Percentiles rank a stretch among this genome's conserved stretches.
Conservation (phyloP, 2,329 filamentous ascomycete genomes). For the Arthrobotrys conoides region DNA sequence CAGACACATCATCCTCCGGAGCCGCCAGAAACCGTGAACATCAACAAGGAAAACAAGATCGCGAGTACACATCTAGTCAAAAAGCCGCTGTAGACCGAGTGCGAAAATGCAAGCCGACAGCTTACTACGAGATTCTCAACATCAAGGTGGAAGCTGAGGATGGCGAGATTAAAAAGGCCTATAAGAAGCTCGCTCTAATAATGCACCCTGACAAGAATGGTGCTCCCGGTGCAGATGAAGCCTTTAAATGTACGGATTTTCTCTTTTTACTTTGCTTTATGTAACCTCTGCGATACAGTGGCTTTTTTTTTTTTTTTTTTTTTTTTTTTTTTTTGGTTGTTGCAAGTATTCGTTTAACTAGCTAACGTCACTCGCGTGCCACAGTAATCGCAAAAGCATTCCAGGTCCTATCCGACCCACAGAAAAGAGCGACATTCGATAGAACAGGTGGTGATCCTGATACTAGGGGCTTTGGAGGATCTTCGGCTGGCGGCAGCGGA, state of each 20-base stretch:
- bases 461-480: slow-evolving; percentile 78
- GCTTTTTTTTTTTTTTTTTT: slow-evolving; percentile 8
- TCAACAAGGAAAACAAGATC: slow-evolving; percentile 81
- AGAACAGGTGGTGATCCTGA: slow-evolving; percentile 93
- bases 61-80: slow-evolving; percentile 88
- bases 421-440: slow-evolving; percentile 92
- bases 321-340: slow-evolving; percentile 11
- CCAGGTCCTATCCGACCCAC: slow-evolving; percentile 89
- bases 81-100: slow-evolving; percentile 92
- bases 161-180: slow-evolving; percentile 95
- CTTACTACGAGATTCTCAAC: slow-evolving; percentile 94
- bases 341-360: background rate
- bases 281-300: slow-evolving; percentile 12
- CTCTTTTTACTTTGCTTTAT: slow-evolving; percentile 19
- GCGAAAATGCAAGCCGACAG: slow-evolving; percentile 83
- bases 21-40: slow-evolving; percentile 72
- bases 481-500: slow-evolving; percentile 68
- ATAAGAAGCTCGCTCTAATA: slow-evolving; percentile 90
- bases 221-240: slow-evolving; percentile 93
- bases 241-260: slow-evolving; percentile 81
- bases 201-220: slow-evolving; percentile 99
- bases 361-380: slow-evolving; percentile 19
- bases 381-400: slow-evolving; percentile 89
- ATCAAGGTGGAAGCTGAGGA: slow-evolving; percentile 79
- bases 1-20: slow-evolving; percentile 53